Conservation (phyloP, 176 grass and related monocot species). For the Aegilops speltoides region DNA sequence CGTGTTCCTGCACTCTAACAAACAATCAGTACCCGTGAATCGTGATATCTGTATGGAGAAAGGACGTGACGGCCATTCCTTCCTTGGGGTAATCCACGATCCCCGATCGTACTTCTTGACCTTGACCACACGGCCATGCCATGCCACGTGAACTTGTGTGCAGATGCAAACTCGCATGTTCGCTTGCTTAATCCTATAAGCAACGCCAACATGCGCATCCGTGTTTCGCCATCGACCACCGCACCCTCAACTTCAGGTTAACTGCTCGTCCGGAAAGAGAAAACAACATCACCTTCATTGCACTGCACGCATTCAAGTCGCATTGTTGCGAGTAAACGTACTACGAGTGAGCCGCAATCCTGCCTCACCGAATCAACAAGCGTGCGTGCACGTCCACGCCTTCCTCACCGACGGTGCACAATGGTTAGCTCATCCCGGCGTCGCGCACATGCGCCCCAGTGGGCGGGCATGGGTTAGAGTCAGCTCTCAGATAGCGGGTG, state of each 20-base stretch:
- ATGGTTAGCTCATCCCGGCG: not conserved
- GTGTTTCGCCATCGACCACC: not conserved
- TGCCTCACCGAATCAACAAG: not conserved
- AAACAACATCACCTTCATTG: not conserved
- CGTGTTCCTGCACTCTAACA: not conserved
- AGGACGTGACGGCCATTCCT: not conserved
- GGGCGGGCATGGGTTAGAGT: not conserved
- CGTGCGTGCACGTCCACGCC: not conserved
- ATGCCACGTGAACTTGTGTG: constrained; percentile 16
- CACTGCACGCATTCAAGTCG: not conserved
- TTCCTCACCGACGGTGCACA: not conserved
- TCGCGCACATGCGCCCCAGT: not conserved
- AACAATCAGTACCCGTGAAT: not conserved
- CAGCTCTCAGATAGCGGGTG: not conserved
- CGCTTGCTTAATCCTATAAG: constrained; percentile 8
- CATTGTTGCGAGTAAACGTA: not conserved
- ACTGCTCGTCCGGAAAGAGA: not conserved
- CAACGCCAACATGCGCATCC: not conserved
- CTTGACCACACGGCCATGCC: not conserved
- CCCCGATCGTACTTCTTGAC: not conserved
- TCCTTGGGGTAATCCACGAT: not conserved
- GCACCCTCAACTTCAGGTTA: not conserved
- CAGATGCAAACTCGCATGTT: not conserved
- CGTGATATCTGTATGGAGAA: constrained; percentile 8
- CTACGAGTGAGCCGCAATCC: not conserved